These are phyloP conservation scores for Lithohypha guttulata DNA, from an alignment of 2,329 filamentous ascomycete genomes.

Conservation along the genomic window DNA sequence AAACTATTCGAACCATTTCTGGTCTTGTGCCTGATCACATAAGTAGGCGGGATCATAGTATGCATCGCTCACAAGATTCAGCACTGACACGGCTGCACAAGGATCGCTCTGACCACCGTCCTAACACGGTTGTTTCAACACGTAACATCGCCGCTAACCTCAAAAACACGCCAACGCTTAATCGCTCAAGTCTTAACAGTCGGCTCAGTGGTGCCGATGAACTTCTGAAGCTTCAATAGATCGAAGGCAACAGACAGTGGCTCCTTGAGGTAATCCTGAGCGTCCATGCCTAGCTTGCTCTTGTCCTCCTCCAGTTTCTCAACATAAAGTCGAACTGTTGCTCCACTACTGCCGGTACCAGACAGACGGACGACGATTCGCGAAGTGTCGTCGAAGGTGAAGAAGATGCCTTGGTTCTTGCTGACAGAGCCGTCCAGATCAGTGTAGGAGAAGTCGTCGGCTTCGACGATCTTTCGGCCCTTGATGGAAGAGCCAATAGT, in stretches of 20 bases:
- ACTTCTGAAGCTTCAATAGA: conserved; percentile 87
- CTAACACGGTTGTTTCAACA: too few relatives aligned
- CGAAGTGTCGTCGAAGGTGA: conserved; percentile 87
- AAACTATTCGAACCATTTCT: too few relatives aligned
- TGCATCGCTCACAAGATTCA: too few relatives aligned
- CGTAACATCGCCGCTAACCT: too few relatives aligned
- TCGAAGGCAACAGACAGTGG: conserved; percentile 77
- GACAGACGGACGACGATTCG: conserved; percentile 91
- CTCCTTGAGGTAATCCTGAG: conserved; percentile 86
- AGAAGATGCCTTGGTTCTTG: conserved; percentile 91
- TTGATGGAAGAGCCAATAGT: conserved; percentile 77
- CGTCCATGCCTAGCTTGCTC: conserved; percentile 66
- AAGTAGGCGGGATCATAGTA: too few relatives aligned
- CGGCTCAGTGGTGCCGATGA: conserved; percentile 81
- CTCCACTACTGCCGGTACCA: conserved; percentile 87
- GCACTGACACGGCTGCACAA: too few relatives aligned
- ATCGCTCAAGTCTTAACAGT: conserved; percentile 84
- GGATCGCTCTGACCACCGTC: too few relatives aligned
- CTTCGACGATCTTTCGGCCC: conserved; percentile 75
- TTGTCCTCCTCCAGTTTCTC: conserved; percentile 86
- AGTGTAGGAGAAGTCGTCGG: conserved; percentile 95
- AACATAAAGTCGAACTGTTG: conserved; percentile 92
- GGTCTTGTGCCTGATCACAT: too few relatives aligned
- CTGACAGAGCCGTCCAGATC: conserved; percentile 95
- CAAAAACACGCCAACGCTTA: too few relatives aligned